These are phyloP conservation scores for Paracorniculantispora psalliotae DNA, from an alignment of 2,329 filamentous ascomycete genomes.

Conservation along the genomic window DNA sequence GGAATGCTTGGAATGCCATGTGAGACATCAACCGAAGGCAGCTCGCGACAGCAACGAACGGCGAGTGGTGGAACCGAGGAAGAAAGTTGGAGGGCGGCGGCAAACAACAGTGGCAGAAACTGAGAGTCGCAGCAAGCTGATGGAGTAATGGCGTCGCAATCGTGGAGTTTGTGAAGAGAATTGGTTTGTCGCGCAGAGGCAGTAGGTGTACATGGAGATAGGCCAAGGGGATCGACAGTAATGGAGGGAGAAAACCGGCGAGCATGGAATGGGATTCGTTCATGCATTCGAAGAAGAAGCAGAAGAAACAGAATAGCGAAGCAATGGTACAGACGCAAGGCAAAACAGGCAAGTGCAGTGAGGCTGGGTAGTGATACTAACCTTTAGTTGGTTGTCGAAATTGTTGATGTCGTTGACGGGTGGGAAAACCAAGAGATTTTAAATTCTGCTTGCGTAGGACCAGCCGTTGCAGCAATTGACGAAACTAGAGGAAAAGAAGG, in stretches of 20 bases:
- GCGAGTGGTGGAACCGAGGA: not conserved
- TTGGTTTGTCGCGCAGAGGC: not conserved
- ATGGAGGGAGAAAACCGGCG: not conserved
- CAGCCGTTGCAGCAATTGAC: constrained; percentile 14
- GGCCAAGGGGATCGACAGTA: not conserved
- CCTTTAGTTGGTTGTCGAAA: constrained; percentile 7
- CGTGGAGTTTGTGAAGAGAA: not conserved
- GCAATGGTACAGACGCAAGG: not conserved
- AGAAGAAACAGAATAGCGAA: not conserved
- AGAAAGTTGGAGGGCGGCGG: not conserved
- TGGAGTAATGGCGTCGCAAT: not conserved
- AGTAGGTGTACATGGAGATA: not conserved
- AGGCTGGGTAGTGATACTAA: not conserved
- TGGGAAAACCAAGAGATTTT: constrained; percentile 7
- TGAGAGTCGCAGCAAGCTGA: not conserved
- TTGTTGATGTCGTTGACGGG: not conserved
- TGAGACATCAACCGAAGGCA: constrained; percentile 4
- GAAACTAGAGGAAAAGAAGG: constrained; percentile 11
- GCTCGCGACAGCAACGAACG: not conserved
- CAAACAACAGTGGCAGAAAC: not conserved
- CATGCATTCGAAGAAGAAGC: not conserved
- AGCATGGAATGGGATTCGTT: not conserved
- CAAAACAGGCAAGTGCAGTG: not conserved
- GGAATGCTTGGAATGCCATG: constrained; percentile 13
- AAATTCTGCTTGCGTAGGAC: constrained; percentile 14